Evolutionary conservation across 169 alveolate species (phyloP), one percentile per base, ranked within the genome.

Genomic region (Babesia gibsoni): DNA sequence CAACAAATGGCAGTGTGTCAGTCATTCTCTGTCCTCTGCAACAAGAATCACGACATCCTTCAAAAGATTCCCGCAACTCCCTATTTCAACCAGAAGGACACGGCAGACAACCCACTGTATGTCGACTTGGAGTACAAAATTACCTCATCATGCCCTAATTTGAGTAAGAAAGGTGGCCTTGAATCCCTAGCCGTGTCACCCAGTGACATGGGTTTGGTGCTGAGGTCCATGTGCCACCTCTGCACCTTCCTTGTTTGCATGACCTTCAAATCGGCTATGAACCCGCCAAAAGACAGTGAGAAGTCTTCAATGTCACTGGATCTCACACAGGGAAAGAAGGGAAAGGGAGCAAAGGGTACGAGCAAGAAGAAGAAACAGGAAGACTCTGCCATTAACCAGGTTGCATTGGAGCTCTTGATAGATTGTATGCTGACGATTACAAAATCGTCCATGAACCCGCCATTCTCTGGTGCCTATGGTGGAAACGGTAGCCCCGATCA

Each of bases 61-160:
- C 75, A 77, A 18, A 33, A 52, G 52, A 41, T 77, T 14, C 86
- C 86, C 6, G 75, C 86, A 0, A 77, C 22, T 22, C 86, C 86
- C 2, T 77, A 77, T 30, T 30, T 61, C 30, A 50, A 57, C 41
- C 18, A 32, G 18, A 42, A 12, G 16, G 86, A 77, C 20, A 45
- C 74, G 37, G 39, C 48, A 7, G 72, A 23, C 18, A 77, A 77
- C 27, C 27, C 25, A 10, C 25, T 32, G 33, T 77, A 77, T 52
- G n/a, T 22, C 22, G 74, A 67, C 25, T 33, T 77, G 39, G 77
- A 52, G 20, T 33, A 32, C 25, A 67, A 77, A 35, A 33, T 77
- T 10, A 30, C 52, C 20, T 16, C 4, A 32, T 14, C n/a, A 3
- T 16, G 48, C 14, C 10, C 14, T n/a, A 42, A 22, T 25, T 16